Percentiles rank a stretch among this genome's conserved stretches.
Evolutionary conservation across 768 basidiomycete genomes (phyloP).

Genomic region (Lactarius psammicola): DNA sequence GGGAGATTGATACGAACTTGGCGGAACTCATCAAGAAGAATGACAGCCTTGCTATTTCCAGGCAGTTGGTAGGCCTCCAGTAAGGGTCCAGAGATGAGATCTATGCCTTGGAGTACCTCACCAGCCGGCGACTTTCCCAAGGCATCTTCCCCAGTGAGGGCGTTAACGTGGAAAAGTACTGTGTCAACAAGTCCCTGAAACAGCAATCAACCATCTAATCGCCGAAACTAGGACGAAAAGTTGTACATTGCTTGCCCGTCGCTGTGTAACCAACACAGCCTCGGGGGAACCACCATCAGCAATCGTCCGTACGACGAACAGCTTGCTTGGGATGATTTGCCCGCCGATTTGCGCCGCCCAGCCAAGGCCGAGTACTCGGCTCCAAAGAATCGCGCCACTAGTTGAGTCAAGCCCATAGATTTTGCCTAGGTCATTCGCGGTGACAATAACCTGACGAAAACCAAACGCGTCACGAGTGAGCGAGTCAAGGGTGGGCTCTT

Average conservation of each 20-base stretch:
- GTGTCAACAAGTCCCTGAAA: slow-evolving; percentile 62
- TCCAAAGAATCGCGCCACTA: slow-evolving; percentile 79
- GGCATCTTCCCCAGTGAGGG: slow-evolving; percentile 71
- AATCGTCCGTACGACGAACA: slow-evolving; percentile 55
- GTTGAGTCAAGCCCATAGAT: slow-evolving; percentile 80
- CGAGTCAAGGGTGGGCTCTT: slow-evolving; percentile 37
- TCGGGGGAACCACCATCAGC: slow-evolving; percentile 49
- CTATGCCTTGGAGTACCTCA: slow-evolving; percentile 54
- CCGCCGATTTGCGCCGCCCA: slow-evolving; percentile 61
- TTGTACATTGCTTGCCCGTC: slow-evolving; percentile 58
- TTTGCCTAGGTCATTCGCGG: slow-evolving; percentile 69
- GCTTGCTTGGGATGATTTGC: slow-evolving; percentile 53
- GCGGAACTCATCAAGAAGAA: slow-evolving; percentile 72
- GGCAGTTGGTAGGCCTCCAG: slow-evolving; percentile 58
- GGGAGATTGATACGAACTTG: slow-evolving; percentile 49
- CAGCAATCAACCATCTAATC: slow-evolving; percentile 15
- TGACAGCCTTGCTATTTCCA: slow-evolving; percentile 46
- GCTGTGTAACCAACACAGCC: slow-evolving; percentile 60
- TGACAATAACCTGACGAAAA: slow-evolving; percentile 79
- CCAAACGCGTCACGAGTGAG: slow-evolving; percentile 78
- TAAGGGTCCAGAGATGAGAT: slow-evolving; percentile 57
- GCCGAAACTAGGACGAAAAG: not conserved
- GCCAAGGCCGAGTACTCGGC: slow-evolving; percentile 68
- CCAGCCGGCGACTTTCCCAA: slow-evolving; percentile 36
- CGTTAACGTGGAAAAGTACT: slow-evolving; percentile 73